phyloP scores from a whole-genome alignment of 805 yeast genomes.

The Pichia ethanolica region DNA sequence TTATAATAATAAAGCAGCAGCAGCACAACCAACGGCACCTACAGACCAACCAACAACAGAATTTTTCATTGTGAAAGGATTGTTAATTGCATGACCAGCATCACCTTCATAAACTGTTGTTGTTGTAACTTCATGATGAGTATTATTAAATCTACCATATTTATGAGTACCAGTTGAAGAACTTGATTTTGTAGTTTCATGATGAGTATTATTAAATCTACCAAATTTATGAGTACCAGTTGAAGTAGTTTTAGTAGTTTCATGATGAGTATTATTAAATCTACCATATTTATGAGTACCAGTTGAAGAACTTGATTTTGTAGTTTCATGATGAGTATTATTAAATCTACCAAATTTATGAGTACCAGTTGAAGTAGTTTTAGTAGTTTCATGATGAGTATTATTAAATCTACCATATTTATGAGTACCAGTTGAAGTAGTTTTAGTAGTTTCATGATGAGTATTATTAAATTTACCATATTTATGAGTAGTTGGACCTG shows the following conservation, averaged over 20 bases:
- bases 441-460: slow-evolving; percentile 9
- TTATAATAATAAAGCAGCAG: slow-evolving; percentile 17
- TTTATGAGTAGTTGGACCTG: slow-evolving; percentile 40
- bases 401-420: slow-evolving; percentile 44
- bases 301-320: slow-evolving; percentile 24
- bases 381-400: slow-evolving; percentile 36
- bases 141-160: slow-evolving; percentile 48
- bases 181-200: slow-evolving; percentile 30
- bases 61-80: slow-evolving; percentile 13
- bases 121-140: slow-evolving; percentile 32
- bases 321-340: slow-evolving; percentile 30
- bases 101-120: slow-evolving; percentile 22
- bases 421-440: slow-evolving; percentile 33
- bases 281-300: slow-evolving; percentile 41
- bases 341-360: slow-evolving; percentile 52
- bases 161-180: slow-evolving; percentile 43
- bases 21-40: slow-evolving; percentile 17
- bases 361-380: slow-evolving; percentile 38
- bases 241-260: slow-evolving; percentile 23
- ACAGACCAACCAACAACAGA: slow-evolving; percentile 19
- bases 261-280: slow-evolving; percentile 40
- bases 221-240: slow-evolving; percentile 51
- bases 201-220: slow-evolving; percentile 44
- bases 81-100: slow-evolving; percentile 15
- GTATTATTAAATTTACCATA: slow-evolving; percentile 50